These are phyloP conservation scores for Globisporangium viniferum DNA, from an alignment of 352 stramenopile species.

Conservation along the genomic window DNA sequence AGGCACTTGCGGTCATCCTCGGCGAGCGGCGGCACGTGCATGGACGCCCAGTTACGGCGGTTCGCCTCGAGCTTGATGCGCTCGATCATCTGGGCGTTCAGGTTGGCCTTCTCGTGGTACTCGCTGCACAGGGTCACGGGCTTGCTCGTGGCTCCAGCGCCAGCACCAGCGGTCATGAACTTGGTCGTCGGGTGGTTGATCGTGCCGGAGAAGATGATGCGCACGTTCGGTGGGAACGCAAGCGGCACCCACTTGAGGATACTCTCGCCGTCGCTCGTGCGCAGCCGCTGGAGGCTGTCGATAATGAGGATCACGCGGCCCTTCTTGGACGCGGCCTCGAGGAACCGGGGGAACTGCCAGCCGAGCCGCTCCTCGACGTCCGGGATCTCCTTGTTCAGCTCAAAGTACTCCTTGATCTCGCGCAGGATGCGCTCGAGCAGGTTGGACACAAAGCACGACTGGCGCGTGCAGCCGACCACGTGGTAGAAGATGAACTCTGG, in stretches of 20 bases:
- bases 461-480: constrained; percentile 83
- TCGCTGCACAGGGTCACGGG: constrained; percentile 27
- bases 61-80: constrained; percentile 81
- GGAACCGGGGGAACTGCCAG: constrained; percentile 89
- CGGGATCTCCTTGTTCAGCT: constrained; percentile 83
- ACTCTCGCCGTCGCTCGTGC: constrained; percentile 83
- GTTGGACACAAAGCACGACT: constrained; percentile 85
- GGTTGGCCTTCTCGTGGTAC: constrained; percentile 52
- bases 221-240: constrained; percentile 84
- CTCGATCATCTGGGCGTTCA: constrained; percentile 78
- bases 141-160: background rate
- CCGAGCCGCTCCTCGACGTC: constrained; percentile 84
- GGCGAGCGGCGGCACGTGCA: constrained; percentile 50
- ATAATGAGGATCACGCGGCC: constrained; percentile 89
- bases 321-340: constrained; percentile 89
- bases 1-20: constrained; percentile 62
- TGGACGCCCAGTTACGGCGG: constrained; percentile 69
- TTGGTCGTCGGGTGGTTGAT: constrained; percentile 47
- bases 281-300: constrained; percentile 84
- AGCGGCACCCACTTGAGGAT: constrained; percentile 91
- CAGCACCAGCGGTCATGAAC: constrained; percentile 19
- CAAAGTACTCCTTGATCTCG: constrained; percentile 91
- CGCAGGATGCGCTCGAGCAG: constrained; percentile 84
- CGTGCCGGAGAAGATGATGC: constrained; percentile 80
- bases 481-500: constrained; percentile 91